phyloP scores from a whole-genome alignment of 306 rosid species.

The Glycine tomentella region DNA sequence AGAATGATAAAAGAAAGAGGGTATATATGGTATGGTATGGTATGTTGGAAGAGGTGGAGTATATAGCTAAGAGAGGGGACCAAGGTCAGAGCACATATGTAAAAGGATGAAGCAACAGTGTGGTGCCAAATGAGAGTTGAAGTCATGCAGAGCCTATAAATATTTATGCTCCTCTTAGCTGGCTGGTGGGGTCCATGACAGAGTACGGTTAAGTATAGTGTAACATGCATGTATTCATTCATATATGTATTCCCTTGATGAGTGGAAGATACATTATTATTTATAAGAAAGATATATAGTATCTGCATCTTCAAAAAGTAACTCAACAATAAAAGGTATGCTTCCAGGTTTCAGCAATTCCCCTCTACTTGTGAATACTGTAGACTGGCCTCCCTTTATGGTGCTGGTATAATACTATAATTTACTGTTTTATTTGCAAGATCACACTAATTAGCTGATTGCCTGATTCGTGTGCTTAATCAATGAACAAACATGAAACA shows the following conservation, averaged over 20 bases:
- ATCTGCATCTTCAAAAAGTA: conserved; percentile 2
- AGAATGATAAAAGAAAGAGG: conserved; percentile 28
- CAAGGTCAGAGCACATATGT: conserved; percentile 38
- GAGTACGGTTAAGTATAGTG: neutral
- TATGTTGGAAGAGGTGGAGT: neutral
- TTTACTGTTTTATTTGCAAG: conserved; percentile 14
- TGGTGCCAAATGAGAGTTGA: conserved; percentile 54
- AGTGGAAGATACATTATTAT: neutral
- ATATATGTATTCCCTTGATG: neutral
- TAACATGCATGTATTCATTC: neutral
- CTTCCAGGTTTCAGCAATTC: neutral
- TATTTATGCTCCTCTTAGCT: conserved; percentile 62
- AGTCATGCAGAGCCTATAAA: conserved; percentile 51
- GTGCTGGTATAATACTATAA: neutral
- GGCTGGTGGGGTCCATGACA: conserved; percentile 50
- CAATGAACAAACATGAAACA: conserved; percentile 18
- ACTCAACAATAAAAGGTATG: no score
- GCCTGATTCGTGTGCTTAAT: conserved; percentile 22
- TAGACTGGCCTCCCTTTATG: neutral
- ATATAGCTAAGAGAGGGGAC: conserved; percentile 54
- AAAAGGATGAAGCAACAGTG: conserved; percentile 23
- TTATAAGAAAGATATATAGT: no score
- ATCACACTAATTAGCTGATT: conserved; percentile 19
- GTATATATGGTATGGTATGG: conserved; percentile 10
- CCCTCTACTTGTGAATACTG: neutral